A percentile compares a stretch with the other conserved stretches of the same genome.
These are phyloP conservation scores for Fusarium tuaranense DNA, from an alignment of 2,329 filamentous ascomycete species.

Conservation along the genomic window DNA sequence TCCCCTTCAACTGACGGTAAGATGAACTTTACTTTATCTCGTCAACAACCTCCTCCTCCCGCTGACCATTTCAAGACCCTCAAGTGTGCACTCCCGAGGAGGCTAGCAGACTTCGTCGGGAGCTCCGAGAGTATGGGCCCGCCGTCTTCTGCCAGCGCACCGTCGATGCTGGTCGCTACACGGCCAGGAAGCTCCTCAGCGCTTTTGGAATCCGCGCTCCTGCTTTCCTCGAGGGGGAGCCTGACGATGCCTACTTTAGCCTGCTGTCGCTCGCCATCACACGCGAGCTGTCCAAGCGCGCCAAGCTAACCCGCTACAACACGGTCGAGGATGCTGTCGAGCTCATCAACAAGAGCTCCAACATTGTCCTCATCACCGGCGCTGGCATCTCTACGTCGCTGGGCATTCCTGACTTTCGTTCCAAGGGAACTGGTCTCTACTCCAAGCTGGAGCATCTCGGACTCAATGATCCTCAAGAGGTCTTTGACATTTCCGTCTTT, in stretches of 20 bases:
- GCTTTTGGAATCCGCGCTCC: slow-evolving; percentile 86
- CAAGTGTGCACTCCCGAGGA: slow-evolving; percentile 76
- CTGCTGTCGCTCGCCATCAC: slow-evolving; percentile 82
- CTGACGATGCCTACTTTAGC: slow-evolving; percentile 79
- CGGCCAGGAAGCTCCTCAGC: slow-evolving; percentile 85
- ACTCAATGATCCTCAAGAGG: slow-evolving; percentile 87
- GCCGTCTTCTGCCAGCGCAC: slow-evolving; percentile 80
- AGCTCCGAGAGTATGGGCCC: slow-evolving; percentile 82
- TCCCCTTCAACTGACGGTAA: slow-evolving; percentile 59
- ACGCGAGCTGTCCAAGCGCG: slow-evolving; percentile 83
- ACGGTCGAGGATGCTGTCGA: slow-evolving; percentile 87
- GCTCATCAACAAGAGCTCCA: slow-evolving; percentile 78
- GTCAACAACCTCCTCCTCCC: slow-evolving; percentile 7
- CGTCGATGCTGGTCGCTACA: slow-evolving; percentile 75
- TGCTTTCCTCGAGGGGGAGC: slow-evolving; percentile 74
- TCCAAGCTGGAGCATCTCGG: slow-evolving; percentile 84
- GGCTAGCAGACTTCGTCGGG: slow-evolving; percentile 73
- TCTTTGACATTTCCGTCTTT: slow-evolving; percentile 93
- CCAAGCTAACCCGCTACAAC: slow-evolving; percentile 84
- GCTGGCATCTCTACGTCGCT: slow-evolving; percentile 97
- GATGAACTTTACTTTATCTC: slow-evolving; percentile 38
- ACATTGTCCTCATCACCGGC: slow-evolving; percentile 94
- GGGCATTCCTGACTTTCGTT: slow-evolving; percentile 96
- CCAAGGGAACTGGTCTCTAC: slow-evolving; percentile 92
- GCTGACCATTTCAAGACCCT: slow-evolving; percentile 48